Evolutionary conservation across 495 filamentous ascomycete genomes (phyloP), one percentile per base, ranked within the genome.

Genomic region (Pyronema domesticum): DNA sequence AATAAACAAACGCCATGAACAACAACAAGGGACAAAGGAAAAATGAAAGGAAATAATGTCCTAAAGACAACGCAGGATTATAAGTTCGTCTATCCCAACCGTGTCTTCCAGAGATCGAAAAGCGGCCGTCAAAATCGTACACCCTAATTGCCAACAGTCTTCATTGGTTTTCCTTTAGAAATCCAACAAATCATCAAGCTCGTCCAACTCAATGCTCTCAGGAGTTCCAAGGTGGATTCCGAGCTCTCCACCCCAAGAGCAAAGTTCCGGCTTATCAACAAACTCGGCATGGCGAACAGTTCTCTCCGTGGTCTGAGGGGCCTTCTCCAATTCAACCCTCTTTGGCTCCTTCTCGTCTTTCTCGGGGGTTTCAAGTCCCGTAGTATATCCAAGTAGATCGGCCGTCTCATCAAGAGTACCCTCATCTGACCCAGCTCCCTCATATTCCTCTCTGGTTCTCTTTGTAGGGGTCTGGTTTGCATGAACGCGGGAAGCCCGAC

Each of bases 141-240:
- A 30, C 23, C 23, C 23, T 64, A 62, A 58, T 65, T 68, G 62
- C 51, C 52, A 55, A 60, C 57, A 62, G 56, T 63, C 57, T 51
- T 58, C 6, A 13, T 35, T 30, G 23, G 23, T 30, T 5, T 30
- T 30, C 5, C 39, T 55, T 74, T 69, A 85, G 57, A 80, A 83
- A 39, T 75, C 78, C 53, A 98, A 77, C 71, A 95, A 75, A 55
- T 87, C 80, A 65, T 98, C 91, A 2, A 98, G 76, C 73, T 98
- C 91, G 45, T 93, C 84, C 36, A 98, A 74, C 68, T 86, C 86
- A 49, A 98, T 79, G 51, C 78, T 85, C 69, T 96, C 91, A 0
- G 87, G 88, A 67, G 81, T 89, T 56, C 80, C 74, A 58, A 84
- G 71, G 58, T 87, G 83, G 69, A 80, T 58, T 54, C 79, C 75